Evolutionary conservation across 1,284 basidiomycete genomes (phyloP).

Genomic region (Vanrija sp.): DNA sequence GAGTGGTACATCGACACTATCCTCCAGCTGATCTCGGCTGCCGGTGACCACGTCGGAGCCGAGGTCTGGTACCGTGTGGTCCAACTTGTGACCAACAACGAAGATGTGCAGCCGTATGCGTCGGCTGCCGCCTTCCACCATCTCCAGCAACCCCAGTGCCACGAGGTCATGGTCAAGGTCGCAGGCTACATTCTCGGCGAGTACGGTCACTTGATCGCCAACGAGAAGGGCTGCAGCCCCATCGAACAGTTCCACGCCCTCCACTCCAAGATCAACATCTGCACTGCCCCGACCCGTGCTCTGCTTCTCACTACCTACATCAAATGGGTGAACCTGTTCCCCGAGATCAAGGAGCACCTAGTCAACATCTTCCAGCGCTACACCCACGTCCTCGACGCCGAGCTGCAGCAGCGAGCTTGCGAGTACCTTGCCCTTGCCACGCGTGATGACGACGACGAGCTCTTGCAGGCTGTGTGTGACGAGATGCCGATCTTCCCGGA

Average conservation of each 20-base stretch:
- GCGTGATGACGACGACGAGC: conserved; percentile 79
- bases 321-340: conserved; percentile 94
- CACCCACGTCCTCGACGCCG: conserved; percentile 93
- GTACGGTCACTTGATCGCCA: conserved; percentile 94
- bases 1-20: conserved; percentile 98
- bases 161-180: conserved; percentile 96
- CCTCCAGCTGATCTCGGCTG: conserved; percentile 87
- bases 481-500: conserved; percentile 99
- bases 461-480: conserved; percentile 91
- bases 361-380: conserved; percentile 96
- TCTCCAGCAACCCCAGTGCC: conserved; percentile 79
- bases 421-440: conserved; percentile 85
- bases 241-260: conserved; percentile 91
- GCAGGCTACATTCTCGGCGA: conserved; percentile 98
- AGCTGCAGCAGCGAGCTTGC: conserved; percentile 96
- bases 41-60: conserved; percentile 96
- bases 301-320: conserved; percentile 94
- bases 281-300: conserved; percentile 85
- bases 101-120: conserved; percentile 92
- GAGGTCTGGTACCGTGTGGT: conserved; percentile 99
- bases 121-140: conserved; percentile 91
- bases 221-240: conserved; percentile 87
- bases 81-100: conserved; percentile 97
- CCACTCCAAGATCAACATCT: conserved; percentile 93
- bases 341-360: conserved; percentile 93